Conservation (phyloP, 768 basidiomycete species). For the Rhodosporidiobolus odoratus region DNA sequence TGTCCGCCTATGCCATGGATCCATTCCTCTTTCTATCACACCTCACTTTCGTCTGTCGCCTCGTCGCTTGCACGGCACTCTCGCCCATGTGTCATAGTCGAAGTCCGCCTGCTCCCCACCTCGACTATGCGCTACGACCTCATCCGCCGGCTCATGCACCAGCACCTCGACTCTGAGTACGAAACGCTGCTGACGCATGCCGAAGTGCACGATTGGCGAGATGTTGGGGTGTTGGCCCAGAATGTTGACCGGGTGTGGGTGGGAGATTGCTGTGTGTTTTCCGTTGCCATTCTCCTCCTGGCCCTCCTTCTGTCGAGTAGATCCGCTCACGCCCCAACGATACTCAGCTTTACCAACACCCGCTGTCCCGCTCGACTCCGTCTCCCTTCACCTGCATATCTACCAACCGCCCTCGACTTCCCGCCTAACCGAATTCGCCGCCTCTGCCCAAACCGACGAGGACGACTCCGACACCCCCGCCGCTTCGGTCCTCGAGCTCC, state of each 20-base stretch:
- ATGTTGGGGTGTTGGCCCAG: constrained; percentile 61
- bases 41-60: neutral
- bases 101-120: constrained; percentile 67
- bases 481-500: constrained; percentile 82
- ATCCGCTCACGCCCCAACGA: too few species aligned
- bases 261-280: constrained; percentile 53
- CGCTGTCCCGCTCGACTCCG: constrained; percentile 16
- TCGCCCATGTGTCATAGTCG: constrained; percentile 54
- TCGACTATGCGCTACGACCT: constrained; percentile 70
- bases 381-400: constrained; percentile 67
- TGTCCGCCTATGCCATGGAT: too few species aligned
- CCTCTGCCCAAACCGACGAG: constrained; percentile 44
- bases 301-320: neutral
- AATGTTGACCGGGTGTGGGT: constrained; percentile 72
- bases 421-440: constrained; percentile 58
- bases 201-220: constrained; percentile 71
- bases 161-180: constrained; percentile 57
- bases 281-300: neutral
- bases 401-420: constrained; percentile 75
- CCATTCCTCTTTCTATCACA: too few species aligned
- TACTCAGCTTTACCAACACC: constrained; percentile 15
- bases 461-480: constrained; percentile 77
- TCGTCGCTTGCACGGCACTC: neutral
- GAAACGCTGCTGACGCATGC: constrained; percentile 67
- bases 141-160: constrained; percentile 60